phyloP scores from a whole-genome alignment of 208 protist genomes.

The Trypanosoma platydactyli region DNA sequence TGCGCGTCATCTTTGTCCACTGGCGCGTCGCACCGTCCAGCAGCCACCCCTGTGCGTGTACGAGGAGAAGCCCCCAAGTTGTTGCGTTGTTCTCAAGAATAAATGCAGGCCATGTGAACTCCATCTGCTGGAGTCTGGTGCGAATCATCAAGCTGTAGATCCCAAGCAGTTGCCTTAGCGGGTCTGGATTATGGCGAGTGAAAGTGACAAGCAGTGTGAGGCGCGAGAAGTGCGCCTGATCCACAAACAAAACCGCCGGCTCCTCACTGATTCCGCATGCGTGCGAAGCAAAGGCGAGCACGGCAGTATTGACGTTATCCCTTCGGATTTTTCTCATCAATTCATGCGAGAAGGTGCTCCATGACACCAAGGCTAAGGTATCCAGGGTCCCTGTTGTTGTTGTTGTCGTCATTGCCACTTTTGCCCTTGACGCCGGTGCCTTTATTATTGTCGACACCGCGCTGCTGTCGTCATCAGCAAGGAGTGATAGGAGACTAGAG shows the following conservation, averaged over 20 bases:
- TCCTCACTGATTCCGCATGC: background rate
- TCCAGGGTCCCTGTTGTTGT: background rate
- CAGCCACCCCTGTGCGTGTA: slow-evolving; percentile 45
- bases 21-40: slow-evolving; percentile 62
- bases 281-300: background rate
- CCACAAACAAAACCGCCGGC: slow-evolving; percentile 46
- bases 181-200: slow-evolving; percentile 53
- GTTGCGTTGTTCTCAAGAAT: slow-evolving; percentile 42
- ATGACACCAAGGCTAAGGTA: slow-evolving; percentile 1
- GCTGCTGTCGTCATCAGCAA: slow-evolving; percentile 8
- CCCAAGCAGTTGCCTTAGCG: slow-evolving; percentile 62
- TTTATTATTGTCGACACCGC: slow-evolving; percentile 15
- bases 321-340: slow-evolving; percentile 3
- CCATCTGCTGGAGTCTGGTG: slow-evolving; percentile 45
- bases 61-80: slow-evolving; percentile 44
- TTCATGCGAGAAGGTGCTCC: slow-evolving; percentile 1
- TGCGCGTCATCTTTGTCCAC: slow-evolving; percentile 80
- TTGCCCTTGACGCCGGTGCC: background rate
- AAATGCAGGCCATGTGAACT: slow-evolving; percentile 52
- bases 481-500: slow-evolving; percentile 31
- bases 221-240: slow-evolving; percentile 43
- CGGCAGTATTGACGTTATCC: background rate
- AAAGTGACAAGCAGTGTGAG: slow-evolving; percentile 70
- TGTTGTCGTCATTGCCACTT: background rate
- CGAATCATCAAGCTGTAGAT: slow-evolving; percentile 76